Evolutionary conservation across 495 filamentous ascomycete species (phyloP).

Genomic region (Penicillium lividum): DNA sequence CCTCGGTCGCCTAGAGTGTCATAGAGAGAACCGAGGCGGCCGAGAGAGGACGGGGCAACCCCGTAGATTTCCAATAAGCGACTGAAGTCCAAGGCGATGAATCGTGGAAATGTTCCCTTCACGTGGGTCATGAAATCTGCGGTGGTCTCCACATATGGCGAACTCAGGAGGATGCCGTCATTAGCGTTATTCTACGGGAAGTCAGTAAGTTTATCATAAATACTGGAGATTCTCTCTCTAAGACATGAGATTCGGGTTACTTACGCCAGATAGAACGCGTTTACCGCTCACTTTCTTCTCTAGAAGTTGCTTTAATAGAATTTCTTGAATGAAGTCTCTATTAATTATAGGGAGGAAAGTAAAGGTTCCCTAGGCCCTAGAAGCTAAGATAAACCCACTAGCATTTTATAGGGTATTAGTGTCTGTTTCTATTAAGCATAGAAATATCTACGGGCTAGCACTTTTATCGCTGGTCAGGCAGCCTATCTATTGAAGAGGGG

Average conservation of each 20-base stretch:
- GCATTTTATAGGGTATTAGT: constrained; percentile 57
- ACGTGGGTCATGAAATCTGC: constrained; percentile 47
- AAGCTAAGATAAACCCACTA: constrained; percentile 49
- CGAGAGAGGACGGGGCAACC: constrained; percentile 22
- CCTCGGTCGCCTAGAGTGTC: constrained; percentile 47
- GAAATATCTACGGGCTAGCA: constrained; percentile 38
- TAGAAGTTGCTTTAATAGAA: constrained; percentile 53
- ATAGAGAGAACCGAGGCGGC: constrained; percentile 28
- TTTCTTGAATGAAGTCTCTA: constrained; percentile 54
- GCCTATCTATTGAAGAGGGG: no score
- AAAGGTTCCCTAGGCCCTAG: constrained; percentile 52
- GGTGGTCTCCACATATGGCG: constrained; percentile 51
- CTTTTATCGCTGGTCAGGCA: constrained; percentile 37
- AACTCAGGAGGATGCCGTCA: constrained; percentile 54
- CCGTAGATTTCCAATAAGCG: constrained; percentile 49
- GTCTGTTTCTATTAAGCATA: constrained; percentile 55
- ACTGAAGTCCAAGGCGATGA: constrained; percentile 48
- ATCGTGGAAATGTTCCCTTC: constrained; percentile 48
- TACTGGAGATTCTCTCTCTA: no score
- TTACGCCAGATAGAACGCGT: constrained; percentile 53
- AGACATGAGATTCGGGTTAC: no score
- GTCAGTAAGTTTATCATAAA: background rate
- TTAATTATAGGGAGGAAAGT: constrained; percentile 66
- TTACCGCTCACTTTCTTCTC: constrained; percentile 54
- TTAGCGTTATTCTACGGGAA: constrained; percentile 48